phyloP scores from a whole-genome alignment of 495 filamentous ascomycete species.

The Pyrenula aspistea region DNA sequence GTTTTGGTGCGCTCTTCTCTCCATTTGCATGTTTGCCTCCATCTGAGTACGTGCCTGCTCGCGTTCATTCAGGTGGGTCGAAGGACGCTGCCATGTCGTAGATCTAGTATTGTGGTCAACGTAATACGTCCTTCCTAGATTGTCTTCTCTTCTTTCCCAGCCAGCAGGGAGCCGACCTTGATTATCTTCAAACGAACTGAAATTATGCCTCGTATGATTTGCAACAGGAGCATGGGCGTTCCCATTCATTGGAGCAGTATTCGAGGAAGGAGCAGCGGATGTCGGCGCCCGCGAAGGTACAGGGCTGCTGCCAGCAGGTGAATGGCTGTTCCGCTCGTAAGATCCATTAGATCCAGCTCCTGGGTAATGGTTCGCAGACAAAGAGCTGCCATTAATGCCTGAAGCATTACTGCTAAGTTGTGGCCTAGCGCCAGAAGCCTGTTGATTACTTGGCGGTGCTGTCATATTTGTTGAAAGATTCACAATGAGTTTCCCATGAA shows the following conservation, averaged over 20 bases:
- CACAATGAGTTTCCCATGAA: conserved; percentile 94
- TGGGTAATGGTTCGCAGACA: conserved; percentile 13
- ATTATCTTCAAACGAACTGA: conserved; percentile 91
- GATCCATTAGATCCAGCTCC: conserved; percentile 23
- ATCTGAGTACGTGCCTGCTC: conserved; percentile 59
- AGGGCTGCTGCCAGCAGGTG: conserved; percentile 6
- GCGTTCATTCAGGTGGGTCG: conserved; percentile 65
- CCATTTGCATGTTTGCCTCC: conserved; percentile 79
- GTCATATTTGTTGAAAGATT: conserved; percentile 84
- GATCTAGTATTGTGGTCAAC: conserved; percentile 96
- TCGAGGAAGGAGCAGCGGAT: conserved; percentile 13
- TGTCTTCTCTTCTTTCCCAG: conserved; percentile 94
- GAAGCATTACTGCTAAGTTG: conserved; percentile 15
- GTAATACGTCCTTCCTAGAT: conserved; percentile 96
- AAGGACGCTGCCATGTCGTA: conserved; percentile 89
- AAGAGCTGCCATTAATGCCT: conserved; percentile 8
- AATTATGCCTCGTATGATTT: conserved; percentile 36
- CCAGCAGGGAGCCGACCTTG: conserved; percentile 86
- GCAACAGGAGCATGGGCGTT: conserved; percentile 22
- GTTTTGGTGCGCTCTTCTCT: conserved; percentile 87
- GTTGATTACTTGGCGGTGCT: conserved; percentile 35
- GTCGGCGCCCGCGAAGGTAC: conserved; percentile 29
- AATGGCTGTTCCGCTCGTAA: conserved; percentile 4
- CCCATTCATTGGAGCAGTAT: conserved; percentile 17
- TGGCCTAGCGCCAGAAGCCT: conserved; percentile 23